A percentile compares a stretch with the other conserved stretches of the same genome.
Evolutionary conservation across 768 basidiomycete species (phyloP).

Genomic region (Leccinum uliginosum): DNA sequence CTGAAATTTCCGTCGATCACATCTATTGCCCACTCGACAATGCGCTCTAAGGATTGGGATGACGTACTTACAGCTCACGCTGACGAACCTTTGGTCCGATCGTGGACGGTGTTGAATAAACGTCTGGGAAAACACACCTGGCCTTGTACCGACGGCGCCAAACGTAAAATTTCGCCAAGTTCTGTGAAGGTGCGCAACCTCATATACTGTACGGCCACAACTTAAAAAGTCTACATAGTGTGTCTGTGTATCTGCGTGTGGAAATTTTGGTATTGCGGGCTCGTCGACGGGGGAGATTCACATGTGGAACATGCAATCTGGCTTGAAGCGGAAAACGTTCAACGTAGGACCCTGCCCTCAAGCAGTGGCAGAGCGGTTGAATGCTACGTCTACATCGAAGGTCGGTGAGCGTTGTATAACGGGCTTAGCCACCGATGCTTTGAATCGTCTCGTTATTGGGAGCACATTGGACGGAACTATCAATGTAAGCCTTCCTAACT

Average conservation of each 20-base stretch:
- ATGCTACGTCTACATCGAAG: constrained; percentile 36
- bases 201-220: no score
- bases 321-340: constrained; percentile 77
- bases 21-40: constrained; percentile 71
- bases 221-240: constrained; percentile 39
- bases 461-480: constrained; percentile 86
- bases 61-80: constrained; percentile 89
- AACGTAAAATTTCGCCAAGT: constrained; percentile 50
- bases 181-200: constrained; percentile 59
- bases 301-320: constrained; percentile 98
- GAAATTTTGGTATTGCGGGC: constrained; percentile 89
- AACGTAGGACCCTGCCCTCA: constrained; percentile 60
- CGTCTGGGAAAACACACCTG: constrained; percentile 73
- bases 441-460: constrained; percentile 79
- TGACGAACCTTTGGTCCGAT: constrained; percentile 77
- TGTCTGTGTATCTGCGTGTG: constrained; percentile 89
- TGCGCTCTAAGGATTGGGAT: constrained; percentile 94
- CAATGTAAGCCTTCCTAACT: constrained; percentile 53
- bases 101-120: constrained; percentile 86
- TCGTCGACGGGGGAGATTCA: constrained; percentile 75
- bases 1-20: constrained; percentile 84
- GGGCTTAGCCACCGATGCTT: constrained; percentile 79
- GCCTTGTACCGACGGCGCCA: constrained; percentile 46
- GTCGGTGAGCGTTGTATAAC: constrained; percentile 59
- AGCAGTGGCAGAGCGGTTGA: constrained; percentile 44